Evolutionary conservation across 805 yeast species (phyloP), one percentile per base, ranked within the genome.

Genomic region (Zygoascus biomembranicola): DNA sequence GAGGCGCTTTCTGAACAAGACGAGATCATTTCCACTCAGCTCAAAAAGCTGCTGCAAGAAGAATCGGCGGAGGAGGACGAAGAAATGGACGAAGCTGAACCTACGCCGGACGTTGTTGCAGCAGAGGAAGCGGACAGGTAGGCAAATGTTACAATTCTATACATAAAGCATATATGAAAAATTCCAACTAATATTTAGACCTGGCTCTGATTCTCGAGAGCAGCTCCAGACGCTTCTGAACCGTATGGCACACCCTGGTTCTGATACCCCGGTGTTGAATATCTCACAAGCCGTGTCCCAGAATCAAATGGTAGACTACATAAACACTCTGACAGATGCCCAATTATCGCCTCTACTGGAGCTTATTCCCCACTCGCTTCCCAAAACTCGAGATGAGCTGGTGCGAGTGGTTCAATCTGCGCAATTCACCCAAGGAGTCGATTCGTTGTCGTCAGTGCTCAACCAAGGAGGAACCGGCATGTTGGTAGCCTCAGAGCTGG

Each of bases 1-100:
- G 56, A 60, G 51, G 76, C 76, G 63, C 78, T 84, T 69, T 80
- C 85, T 28, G 77, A 68, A 32, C 77, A 77, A 59, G 95, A 88
- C 65, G 61, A 68, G 57, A 74, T 73, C 47, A 70, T 83, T 41
- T 61, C 76, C 42, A 72, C 67, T 19, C 72, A 73, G 59, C 75
- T 85, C 47, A 69, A 76, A 55, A 76, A 76, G 32, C 64, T 80
- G 52, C 73, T 81, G 19, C 80, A 68, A 5, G 66, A 56, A 42
- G 68, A 65, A n/a, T 66, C 61, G 13, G 64, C 59, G 13, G 63
- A 57, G 18, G n/a, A n/a, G 32, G 47, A 43, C 41, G 32, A 41
- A 42, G 47, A 39, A 28, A 42, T 42, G 43, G 52, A 13, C 16
- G 52, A 49, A 8, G 20, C 46, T 16, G 26, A 31, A 18, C 13